Evolutionary conservation across 352 stramenopile species (phyloP), one percentile per base, ranked within the genome.

Genomic region (Phytophthora pluvialis): DNA sequence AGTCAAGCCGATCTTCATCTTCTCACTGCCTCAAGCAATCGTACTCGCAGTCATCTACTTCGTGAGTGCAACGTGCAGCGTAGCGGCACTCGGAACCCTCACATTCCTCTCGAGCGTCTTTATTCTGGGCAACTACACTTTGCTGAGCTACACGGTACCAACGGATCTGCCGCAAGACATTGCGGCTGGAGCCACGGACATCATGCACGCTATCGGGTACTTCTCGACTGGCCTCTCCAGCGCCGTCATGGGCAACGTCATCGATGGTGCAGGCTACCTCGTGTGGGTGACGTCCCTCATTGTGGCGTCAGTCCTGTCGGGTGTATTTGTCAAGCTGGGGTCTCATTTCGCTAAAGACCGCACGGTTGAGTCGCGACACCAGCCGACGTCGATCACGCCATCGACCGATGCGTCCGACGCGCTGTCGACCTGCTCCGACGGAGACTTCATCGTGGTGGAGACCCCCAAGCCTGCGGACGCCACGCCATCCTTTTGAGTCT

Each of bases 91-190:
- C 9, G 81, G 80, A 28, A 58, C 66, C 28, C 73, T 93, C 1
- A 78, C 86, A 15, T 93, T 93, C 48, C 56, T 80, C 47, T 75
- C 78, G 21, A 93, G 84, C 51, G 77, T 93, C 13, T 91, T 88
- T 62, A 54, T 93, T 28, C 49, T 93, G 4, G 84, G 84, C 28
- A 93, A 90, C 67, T 90, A 90, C 66, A 91, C 84, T 42, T 60
- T 93, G 18, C 64, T 91, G 26, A 88, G 74, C 53, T 93, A 91
- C 62, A 90, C 84, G 0, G 84, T 93, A 12, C 84, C 84, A 21
- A 86, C 81, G 3, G 84, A 93, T 66, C 60, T 93, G 25, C 81
- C 84, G 38, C 80, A 84, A 47, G 80, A 93, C 38, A 89, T 93
- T 47, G 80, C 80, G 1, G 84, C 84, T 1, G 80, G 80, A 7